These are phyloP conservation scores for Pyrrhoderma noxium DNA, from an alignment of 1,284 basidiomycete species.

Conservation along the genomic window DNA sequence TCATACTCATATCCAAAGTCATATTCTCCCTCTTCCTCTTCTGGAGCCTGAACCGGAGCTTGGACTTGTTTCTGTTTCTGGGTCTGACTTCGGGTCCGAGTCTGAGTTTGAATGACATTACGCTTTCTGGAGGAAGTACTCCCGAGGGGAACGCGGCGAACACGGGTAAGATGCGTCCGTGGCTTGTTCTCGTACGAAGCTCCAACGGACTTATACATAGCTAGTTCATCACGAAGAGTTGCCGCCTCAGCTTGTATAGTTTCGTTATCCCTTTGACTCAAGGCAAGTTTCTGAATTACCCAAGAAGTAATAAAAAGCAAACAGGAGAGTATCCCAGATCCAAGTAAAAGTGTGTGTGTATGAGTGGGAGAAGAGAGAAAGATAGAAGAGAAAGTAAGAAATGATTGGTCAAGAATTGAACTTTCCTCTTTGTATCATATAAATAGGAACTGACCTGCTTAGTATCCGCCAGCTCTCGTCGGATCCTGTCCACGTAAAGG, in stretches of 20 bases:
- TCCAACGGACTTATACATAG: slow-evolving; percentile 62
- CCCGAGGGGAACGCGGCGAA: slow-evolving; percentile 45
- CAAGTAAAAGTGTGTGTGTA: neutral
- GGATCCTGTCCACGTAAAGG: slow-evolving; percentile 65
- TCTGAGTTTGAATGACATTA: too few species aligned
- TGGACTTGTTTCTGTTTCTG: too few species aligned
- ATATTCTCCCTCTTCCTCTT: too few species aligned
- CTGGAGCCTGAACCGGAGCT: too few species aligned
- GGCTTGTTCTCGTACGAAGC: slow-evolving; percentile 52
- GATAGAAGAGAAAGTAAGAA: neutral
- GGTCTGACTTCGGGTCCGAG: too few species aligned
- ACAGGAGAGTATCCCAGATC: neutral
- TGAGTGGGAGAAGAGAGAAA: neutral
- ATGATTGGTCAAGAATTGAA: too few species aligned
- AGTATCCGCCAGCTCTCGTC: slow-evolving; percentile 58
- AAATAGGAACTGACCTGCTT: slow-evolving; percentile 59
- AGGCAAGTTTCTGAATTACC: slow-evolving; percentile 45
- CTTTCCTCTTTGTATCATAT: too few species aligned
- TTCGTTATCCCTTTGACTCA: slow-evolving; percentile 49
- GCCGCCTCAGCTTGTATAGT: slow-evolving; percentile 38
- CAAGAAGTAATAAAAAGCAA: neutral
- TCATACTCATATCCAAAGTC: too few species aligned
- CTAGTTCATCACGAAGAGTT: slow-evolving; percentile 53
- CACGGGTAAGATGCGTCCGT: slow-evolving; percentile 54
- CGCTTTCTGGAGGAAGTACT: too few species aligned